phyloP scores from a whole-genome alignment of 2,329 filamentous ascomycete genomes.

The Colletotrichum navitas region DNA sequence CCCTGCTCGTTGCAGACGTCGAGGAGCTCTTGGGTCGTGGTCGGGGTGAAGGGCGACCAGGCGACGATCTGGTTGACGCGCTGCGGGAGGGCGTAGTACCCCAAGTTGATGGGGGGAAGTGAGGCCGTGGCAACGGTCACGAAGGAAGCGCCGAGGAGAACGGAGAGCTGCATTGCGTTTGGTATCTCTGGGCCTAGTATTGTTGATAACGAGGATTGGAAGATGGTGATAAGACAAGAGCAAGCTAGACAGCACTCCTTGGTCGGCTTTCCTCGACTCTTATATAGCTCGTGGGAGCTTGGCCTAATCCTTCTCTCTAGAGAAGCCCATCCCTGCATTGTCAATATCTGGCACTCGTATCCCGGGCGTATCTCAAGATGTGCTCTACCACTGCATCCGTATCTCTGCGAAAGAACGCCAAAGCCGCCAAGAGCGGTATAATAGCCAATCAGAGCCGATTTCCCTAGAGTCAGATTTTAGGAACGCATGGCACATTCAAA shows the following conservation, averaged over 20 bases:
- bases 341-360: background rate
- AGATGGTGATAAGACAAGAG: background rate
- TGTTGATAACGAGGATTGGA: background rate
- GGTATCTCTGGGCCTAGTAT: background rate
- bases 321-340: background rate
- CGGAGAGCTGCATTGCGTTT: conserved; percentile 12
- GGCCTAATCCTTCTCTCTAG: background rate
- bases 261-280: background rate
- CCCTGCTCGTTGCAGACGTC: conserved; percentile 21
- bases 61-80: conserved; percentile 25
- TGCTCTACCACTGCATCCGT: background rate
- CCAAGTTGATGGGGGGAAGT: conserved; percentile 32
- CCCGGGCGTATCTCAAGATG: background rate
- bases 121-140: background rate
- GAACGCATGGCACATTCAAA: background rate
- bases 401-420: background rate
- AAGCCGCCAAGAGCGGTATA: background rate
- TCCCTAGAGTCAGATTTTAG: background rate
- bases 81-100: background rate
- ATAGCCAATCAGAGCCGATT: background rate
- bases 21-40: conserved; percentile 15
- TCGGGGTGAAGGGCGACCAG: conserved; percentile 36
- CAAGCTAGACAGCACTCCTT: rapidly evolving
- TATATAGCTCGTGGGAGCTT: background rate
- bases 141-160: background rate